phyloP scores from a whole-genome alignment of 2,329 filamentous ascomycete genomes.

The Endothia cerciana region DNA sequence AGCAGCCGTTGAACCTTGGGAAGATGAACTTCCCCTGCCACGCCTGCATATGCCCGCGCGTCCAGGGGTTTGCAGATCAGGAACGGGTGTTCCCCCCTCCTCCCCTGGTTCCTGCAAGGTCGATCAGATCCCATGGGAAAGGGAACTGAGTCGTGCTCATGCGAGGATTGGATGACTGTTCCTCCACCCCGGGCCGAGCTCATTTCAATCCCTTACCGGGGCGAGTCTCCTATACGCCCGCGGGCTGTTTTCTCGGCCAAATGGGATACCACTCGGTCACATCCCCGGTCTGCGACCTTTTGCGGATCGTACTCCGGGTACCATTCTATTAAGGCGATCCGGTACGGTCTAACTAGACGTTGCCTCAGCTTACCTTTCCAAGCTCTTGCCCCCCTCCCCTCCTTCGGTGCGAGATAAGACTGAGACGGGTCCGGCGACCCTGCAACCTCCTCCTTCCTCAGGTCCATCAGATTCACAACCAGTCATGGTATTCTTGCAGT shows the following conservation, averaged over 20 bases:
- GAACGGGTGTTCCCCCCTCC: not conserved
- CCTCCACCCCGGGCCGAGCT: not conserved
- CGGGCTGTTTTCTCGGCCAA: not conserved
- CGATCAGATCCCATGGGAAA: not conserved
- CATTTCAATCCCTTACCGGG: not conserved
- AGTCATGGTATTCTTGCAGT: not conserved
- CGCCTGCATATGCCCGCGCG: not conserved
- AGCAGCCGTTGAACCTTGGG: not conserved
- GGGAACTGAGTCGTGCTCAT: slow-evolving; percentile 1
- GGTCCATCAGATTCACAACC: not conserved
- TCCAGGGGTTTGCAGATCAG: not conserved
- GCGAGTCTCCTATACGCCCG: not conserved
- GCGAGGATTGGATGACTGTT: slow-evolving; percentile 2
- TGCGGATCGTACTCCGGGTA: not conserved
- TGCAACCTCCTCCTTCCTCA: not conserved
- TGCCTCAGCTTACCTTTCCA: no score
- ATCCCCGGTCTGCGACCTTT: not conserved
- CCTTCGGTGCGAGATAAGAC: no score
- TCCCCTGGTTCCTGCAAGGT: not conserved
- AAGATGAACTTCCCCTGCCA: not conserved
- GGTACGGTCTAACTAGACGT: not conserved
- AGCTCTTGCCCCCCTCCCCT: no score
- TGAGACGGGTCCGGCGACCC: not conserved
- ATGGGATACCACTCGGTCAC: not conserved
- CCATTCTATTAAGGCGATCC: not conserved